Conservation (phyloP, 495 filamentous ascomycete species). For the Trichoderma virens region DNA sequence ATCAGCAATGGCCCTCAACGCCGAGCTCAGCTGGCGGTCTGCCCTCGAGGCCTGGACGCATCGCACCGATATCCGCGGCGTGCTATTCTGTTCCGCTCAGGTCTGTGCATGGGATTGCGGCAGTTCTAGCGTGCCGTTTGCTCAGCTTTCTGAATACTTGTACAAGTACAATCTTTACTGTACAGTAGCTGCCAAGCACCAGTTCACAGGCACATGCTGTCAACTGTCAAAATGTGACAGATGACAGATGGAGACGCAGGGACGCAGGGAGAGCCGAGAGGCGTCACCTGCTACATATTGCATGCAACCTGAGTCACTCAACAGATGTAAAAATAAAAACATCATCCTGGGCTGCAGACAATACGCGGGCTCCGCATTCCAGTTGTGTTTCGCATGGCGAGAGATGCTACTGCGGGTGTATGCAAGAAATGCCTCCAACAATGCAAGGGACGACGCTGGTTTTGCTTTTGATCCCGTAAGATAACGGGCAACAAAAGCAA, state of each 20-base stretch:
- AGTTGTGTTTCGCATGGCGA: neutral
- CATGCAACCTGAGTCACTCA: neutral
- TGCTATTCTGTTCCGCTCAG: neutral
- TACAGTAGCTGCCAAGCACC: no score
- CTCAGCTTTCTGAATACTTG: no score
- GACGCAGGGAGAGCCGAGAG: neutral
- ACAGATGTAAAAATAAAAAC: neutral
- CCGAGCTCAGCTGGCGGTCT: neutral
- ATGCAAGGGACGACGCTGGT: no score
- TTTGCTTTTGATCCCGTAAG: neutral
- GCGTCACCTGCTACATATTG: neutral
- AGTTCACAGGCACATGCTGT: neutral
- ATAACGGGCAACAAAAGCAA: no score
- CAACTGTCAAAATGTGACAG: neutral
- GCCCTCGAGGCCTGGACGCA: neutral
- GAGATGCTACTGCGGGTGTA: no score
- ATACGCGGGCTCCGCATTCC: neutral
- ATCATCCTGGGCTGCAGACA: neutral
- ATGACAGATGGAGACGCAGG: neutral
- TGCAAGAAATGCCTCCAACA: neutral
- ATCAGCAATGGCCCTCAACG: neutral
- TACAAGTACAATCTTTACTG: no score
- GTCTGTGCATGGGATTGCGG: neutral
- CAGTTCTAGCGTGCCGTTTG: neutral
- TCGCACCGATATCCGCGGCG: neutral